Percentiles rank a stretch among this genome's conserved stretches.
Evolutionary conservation across 2,329 filamentous ascomycete genomes (phyloP).

Genomic region (Exutisphaerella laricina): DNA sequence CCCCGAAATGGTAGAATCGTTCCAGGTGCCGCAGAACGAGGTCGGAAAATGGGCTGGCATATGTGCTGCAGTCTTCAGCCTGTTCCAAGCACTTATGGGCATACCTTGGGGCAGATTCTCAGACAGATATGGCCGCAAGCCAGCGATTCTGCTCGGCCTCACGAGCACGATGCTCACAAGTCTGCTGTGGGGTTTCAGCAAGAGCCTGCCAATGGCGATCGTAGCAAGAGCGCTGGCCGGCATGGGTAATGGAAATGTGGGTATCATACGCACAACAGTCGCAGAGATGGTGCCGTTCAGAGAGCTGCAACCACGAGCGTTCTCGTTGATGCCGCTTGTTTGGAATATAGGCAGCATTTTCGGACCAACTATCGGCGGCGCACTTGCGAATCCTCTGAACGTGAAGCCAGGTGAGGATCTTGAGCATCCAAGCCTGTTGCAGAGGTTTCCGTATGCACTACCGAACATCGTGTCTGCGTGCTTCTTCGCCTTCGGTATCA

Average conservation of each 20-base stretch:
- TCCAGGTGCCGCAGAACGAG: constrained; percentile 64
- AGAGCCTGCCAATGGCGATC: constrained; percentile 73
- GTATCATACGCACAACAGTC: constrained; percentile 78
- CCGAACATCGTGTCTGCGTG: constrained; percentile 73
- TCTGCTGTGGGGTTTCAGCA: constrained; percentile 78
- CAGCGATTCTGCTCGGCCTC: constrained; percentile 68
- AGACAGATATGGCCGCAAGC: constrained; percentile 76
- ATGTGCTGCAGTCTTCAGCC: constrained; percentile 75
- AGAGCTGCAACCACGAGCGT: constrained; percentile 80
- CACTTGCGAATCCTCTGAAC: constrained; percentile 72
- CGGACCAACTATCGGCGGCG: constrained; percentile 80
- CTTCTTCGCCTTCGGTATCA: constrained; percentile 73
- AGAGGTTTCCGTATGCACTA: constrained; percentile 71
- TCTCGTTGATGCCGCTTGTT: constrained; percentile 86
- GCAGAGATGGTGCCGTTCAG: constrained; percentile 87
- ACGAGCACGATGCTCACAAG: constrained; percentile 75
- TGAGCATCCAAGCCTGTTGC: constrained; percentile 58
- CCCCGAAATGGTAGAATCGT: constrained; percentile 80
- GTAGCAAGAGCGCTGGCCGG: constrained; percentile 71
- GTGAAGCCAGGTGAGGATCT: constrained; percentile 55
- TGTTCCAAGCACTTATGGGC: constrained; percentile 77
- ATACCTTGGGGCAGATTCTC: constrained; percentile 82
- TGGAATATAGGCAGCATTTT: constrained; percentile 86
- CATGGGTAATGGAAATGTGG: constrained; percentile 73
- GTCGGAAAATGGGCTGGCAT: constrained; percentile 81